Conservation (phyloP, 192 early-diverging fungal genomes). For the Coemansia sp. region DNA sequence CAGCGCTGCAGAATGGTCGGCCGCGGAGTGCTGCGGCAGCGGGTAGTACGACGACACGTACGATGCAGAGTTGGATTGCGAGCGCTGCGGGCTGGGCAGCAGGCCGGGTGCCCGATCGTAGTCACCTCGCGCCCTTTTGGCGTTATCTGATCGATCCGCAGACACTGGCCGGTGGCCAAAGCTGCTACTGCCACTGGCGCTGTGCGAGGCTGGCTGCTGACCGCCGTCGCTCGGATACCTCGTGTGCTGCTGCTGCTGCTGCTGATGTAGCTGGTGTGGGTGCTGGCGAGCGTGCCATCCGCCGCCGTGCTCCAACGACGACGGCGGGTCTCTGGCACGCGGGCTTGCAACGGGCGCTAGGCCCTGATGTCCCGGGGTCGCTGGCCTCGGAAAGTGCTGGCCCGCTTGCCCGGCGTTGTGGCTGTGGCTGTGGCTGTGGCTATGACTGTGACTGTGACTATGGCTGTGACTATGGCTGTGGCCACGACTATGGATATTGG, state of each 20-base stretch:
- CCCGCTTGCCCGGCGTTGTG: too few species aligned
- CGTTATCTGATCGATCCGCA: neutral
- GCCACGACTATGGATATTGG: too few species aligned
- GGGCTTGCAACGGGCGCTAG: too few species aligned
- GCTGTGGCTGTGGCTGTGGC: neutral
- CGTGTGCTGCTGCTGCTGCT: conserved; percentile 4
- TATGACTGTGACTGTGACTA: neutral
- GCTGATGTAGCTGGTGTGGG: conserved; percentile 6
- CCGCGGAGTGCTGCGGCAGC: too few species aligned
- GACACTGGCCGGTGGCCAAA: neutral
- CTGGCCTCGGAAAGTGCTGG: too few species aligned
- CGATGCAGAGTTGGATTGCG: neutral
- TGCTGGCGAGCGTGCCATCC: too few species aligned
- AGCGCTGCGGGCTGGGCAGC: neutral
- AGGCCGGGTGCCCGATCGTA: neutral
- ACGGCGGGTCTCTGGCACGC: too few species aligned
- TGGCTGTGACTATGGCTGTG: too few species aligned
- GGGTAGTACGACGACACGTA: too few species aligned
- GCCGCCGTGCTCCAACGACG: too few species aligned
- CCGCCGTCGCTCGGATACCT: neutral
- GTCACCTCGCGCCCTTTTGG: neutral
- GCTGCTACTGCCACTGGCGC: neutral
- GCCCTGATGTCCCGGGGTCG: too few species aligned
- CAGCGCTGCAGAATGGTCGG: too few species aligned
- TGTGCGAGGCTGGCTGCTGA: conserved; percentile 6